A percentile compares a stretch with the other conserved stretches of the same genome.
Conservation (phyloP, 306 rosid species). For the Gastrolobium bilobum region DNA sequence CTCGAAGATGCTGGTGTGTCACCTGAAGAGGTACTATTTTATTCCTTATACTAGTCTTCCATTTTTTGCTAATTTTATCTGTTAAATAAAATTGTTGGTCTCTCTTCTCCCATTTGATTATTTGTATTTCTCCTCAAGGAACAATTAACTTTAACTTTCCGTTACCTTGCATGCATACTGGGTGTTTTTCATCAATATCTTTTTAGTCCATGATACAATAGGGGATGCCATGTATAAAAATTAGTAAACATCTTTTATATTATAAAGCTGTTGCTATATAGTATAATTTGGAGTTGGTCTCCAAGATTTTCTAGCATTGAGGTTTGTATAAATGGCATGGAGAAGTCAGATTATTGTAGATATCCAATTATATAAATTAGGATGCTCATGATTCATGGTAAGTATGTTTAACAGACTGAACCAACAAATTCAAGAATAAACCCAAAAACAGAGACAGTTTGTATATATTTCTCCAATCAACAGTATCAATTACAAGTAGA, state of each 20-base stretch:
- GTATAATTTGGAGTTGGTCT: slow-evolving; percentile 32
- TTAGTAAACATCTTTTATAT: slow-evolving; percentile 5
- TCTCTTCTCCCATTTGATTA: not conserved
- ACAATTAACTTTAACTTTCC: not conserved
- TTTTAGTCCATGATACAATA: not conserved
- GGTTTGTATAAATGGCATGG: not conserved
- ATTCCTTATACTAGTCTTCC: slow-evolving; percentile 6
- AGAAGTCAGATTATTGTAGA: slow-evolving; percentile 28
- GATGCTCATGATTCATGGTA: slow-evolving; percentile 31
- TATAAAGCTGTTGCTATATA: not conserved
- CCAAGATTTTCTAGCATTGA: slow-evolving; percentile 29
- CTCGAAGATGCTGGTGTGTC: slow-evolving; percentile 99
- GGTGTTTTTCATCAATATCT: slow-evolving; percentile 8
- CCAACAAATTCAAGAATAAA: too few relatives aligned
- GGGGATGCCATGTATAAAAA: slow-evolving; percentile 6
- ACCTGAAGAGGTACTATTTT: slow-evolving; percentile 84
- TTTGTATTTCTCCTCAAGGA: not conserved
- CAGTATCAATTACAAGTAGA: too few relatives aligned
- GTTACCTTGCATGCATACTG: slow-evolving; percentile 20
- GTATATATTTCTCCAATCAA: too few relatives aligned
- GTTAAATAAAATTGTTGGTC: not conserved
- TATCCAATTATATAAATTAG: not conserved
- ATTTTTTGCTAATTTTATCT: slow-evolving; percentile 1
- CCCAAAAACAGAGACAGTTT: too few relatives aligned
- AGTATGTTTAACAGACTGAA: not conserved